These are phyloP conservation scores for Fusarium concolor DNA, from an alignment of 2,329 filamentous ascomycete genomes.

Conservation along the genomic window DNA sequence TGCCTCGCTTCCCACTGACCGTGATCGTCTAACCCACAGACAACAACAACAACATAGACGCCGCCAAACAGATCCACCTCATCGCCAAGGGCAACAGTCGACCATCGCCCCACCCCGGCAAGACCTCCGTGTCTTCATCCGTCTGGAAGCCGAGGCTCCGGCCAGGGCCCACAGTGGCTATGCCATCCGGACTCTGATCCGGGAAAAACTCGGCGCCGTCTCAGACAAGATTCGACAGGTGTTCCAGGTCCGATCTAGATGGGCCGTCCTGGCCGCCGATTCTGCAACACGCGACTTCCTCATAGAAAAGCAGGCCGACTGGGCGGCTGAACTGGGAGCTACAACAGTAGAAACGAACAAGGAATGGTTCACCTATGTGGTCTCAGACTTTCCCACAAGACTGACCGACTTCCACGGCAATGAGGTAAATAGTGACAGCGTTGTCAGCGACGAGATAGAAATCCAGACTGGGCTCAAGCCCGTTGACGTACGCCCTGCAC, in stretches of 20 bases:
- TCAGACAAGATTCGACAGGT: too few relatives aligned
- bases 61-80: too few relatives aligned
- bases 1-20: too few relatives aligned
- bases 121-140: neutral
- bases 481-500: neutral
- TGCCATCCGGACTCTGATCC: too few relatives aligned
- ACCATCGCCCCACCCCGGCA: neutral
- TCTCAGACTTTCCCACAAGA: constrained; percentile 10
- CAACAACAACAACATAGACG: neutral
- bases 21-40: too few relatives aligned
- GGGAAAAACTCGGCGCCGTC: too few relatives aligned
- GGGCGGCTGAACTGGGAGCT: too few relatives aligned
- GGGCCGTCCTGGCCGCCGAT: too few relatives aligned
- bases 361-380: constrained; percentile 6
- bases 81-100: neutral
- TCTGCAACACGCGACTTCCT: too few relatives aligned
- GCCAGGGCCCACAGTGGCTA: too few relatives aligned
- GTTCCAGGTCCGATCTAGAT: too few relatives aligned
- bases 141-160: neutral
- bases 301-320: too few relatives aligned
- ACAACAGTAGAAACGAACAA: constrained; percentile 21
- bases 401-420: constrained; percentile 9
- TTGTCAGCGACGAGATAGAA: constrained; percentile 5
- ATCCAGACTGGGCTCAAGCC: constrained; percentile 10
- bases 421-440: constrained; percentile 1